Base-by-base conservation (phyloP, 495 filamentous ascomycete species). In the Hyaloscypha finlandica region DNA sequence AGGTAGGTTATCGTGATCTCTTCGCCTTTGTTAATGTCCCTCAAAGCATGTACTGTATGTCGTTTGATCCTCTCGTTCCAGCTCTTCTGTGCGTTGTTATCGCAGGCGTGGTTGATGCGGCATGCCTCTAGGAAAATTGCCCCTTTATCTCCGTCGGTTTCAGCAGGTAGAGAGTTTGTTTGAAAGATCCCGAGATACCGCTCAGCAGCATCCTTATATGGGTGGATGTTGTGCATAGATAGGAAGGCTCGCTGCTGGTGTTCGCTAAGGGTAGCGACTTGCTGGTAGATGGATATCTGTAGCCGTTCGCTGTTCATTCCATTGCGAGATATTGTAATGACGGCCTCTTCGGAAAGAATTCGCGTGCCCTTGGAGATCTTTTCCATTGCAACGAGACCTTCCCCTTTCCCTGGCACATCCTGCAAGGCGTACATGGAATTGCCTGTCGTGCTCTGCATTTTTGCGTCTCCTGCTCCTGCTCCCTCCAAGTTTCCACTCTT, bases 1-100 rank as follows among this genome's bases (percentile, higher is more conserved):
- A 79, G 60, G 63, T 79, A 79, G 53, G 48, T 70, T 52, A 79
- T 74, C 8, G 75, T 77, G 65, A 79, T 75, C 66, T 79, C 77
- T 68, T 76, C 73, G 8, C 75, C 77, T 59, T 74, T 37, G 4
- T 72, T 55, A 35, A 77, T 75, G 30, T 77, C 72, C 39, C 67
- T 66, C 12, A 78, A 12, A 32, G 77, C 77, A 70, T 79, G 76
- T 25, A 78, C 67, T 19, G 74, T 80, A 33, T 70, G 68, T 35
- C 60, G 65, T 31, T 71, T 63, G 67, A 78, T 68, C 8, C 64
- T 69, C 30, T 70, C 42, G 55, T 80, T 80, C 77, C 77, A 80
- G 29, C 14, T 68, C 3, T 76, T 77, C 59, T 73, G 66, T 33
- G 74, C 73, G 61, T 79, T 79, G 60, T 74, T 71, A 42, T 73